A percentile compares a stretch with the other conserved stretches of the same genome.
Evolutionary conservation across 1,139 yeast genomes (phyloP).

Genomic region (Petasospora fabianii): DNA sequence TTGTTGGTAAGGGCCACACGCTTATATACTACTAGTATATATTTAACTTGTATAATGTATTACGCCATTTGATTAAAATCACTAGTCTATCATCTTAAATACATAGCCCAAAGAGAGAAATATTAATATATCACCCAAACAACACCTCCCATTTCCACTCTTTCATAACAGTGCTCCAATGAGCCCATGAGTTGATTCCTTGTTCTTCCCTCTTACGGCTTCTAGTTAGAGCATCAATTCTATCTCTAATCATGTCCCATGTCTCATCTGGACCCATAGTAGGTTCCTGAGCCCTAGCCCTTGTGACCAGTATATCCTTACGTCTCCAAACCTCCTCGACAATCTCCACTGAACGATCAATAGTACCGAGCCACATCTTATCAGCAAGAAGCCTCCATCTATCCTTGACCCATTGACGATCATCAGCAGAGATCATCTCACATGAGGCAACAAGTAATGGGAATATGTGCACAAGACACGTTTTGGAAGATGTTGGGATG

Average conservation of each 20-base stretch:
- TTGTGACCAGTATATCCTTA: conserved; percentile 38
- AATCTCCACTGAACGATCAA: conserved; percentile 63
- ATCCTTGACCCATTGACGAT: conserved; percentile 57
- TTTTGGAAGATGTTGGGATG: conserved; percentile 56
- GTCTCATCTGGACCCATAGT: not conserved
- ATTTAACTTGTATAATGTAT: too few relatives aligned
- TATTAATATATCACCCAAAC: conserved; percentile 14
- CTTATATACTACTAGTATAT: too few relatives aligned
- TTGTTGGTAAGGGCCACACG: too few relatives aligned
- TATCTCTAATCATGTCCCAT: conserved; percentile 23
- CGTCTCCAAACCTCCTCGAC: conserved; percentile 68
- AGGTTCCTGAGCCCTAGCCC: conserved; percentile 1
- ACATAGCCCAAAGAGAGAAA: not conserved
- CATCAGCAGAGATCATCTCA: conserved; percentile 56
- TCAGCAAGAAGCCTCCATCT: conserved; percentile 55
- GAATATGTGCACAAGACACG: conserved; percentile 57
- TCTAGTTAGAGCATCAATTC: conserved; percentile 30
- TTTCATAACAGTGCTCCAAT: conserved; percentile 67
- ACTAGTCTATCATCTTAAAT: too few relatives aligned
- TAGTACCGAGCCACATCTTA: conserved; percentile 61
- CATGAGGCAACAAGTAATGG: conserved; percentile 63
- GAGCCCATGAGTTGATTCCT: conserved; percentile 50
- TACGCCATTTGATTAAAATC: too few relatives aligned
- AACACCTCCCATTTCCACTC: conserved; percentile 77
- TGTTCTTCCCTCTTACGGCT: conserved; percentile 40